Base-by-base conservation (phyloP, 805 yeast genomes). In the Sungouiella blattae region DNA sequence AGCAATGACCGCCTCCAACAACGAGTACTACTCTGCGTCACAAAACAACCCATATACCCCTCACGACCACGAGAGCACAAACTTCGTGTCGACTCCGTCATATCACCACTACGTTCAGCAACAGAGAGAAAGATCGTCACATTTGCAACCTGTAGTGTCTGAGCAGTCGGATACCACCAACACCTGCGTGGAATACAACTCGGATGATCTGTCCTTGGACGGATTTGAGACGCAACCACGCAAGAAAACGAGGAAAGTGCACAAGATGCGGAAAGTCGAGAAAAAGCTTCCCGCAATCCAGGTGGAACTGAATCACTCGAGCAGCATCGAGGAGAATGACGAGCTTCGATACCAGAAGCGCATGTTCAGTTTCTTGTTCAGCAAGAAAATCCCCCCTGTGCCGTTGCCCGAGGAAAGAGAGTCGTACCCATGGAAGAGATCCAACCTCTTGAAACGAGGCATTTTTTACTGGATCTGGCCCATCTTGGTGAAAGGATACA, bases 371-470 rank as follows among this genome's bases (percentile, higher is more conserved):
- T 73, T 71, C 37, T 37, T 78, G 20, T 69, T 78, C 44, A 50
- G 74, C 16, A 74, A 65, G 27, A 57, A 64, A 18, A 67, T 77
- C 0, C 79, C 81, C 0, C 72, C 73, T 0, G 51, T 79, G 3
- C 78, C 80, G 1, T 22, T 48, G 5, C 69, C 64, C 5, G 76
- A 72, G 8, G 84, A 80, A 40, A 59, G 85, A 37, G 55, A 49
- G 15, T 49, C 55, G 1, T 78, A 66, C 43, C 83, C 82, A 1
- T 65, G 77, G 62, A 59, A 57, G 28, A 32, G 23, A 4, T 41
- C 53, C 9, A 30, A 35, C 18, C 9, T 34, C 22, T n/a, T 78
- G 1, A 68, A 64, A 9, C 58, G 71, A 40, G 44, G 68, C 18
- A 47, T 64, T 4, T 67, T 66, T 41, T 53, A 49, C 50, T 67